These are phyloP conservation scores for Nadsonia starkeyi-henricii DNA, from an alignment of 1,139 yeast genomes.

Conservation along the genomic window DNA sequence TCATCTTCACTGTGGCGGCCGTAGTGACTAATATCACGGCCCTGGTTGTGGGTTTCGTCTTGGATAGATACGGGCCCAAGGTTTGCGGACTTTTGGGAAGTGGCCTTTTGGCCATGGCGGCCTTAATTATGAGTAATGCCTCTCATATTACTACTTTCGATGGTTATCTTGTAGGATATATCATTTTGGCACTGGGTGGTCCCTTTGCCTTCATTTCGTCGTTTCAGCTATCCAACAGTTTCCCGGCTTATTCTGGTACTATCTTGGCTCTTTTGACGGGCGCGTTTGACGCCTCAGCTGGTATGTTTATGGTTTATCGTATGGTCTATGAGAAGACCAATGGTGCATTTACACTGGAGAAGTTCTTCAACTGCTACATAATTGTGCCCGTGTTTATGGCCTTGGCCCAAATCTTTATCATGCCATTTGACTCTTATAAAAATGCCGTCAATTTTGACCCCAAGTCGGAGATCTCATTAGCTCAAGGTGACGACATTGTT, in stretches of 20 bases:
- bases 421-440: constrained; percentile 70
- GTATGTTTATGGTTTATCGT: constrained; percentile 55
- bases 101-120: constrained; percentile 37
- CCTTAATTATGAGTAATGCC: constrained; percentile 33
- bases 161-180: constrained; percentile 50
- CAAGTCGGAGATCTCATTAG: background rate
- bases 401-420: constrained; percentile 54
- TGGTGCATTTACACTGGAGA: constrained; percentile 27
- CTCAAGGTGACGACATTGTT: too few species aligned
- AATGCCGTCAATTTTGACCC: background rate
- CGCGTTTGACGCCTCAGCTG: constrained; percentile 66
- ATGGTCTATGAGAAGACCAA: constrained; percentile 37
- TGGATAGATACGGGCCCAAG: constrained; percentile 72
- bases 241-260: constrained; percentile 59
- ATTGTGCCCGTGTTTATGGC: constrained; percentile 63
- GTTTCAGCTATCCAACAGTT: constrained; percentile 60
- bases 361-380: constrained; percentile 53
- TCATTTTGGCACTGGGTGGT: constrained; percentile 62
- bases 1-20: constrained; percentile 75
- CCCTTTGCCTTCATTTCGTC: constrained; percentile 75
- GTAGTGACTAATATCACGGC: constrained; percentile 79
- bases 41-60: constrained; percentile 61
- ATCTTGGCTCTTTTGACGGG: constrained; percentile 63
- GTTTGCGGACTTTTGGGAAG: constrained; percentile 69
- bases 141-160: constrained; percentile 31